Conservation (phyloP, 2,329 filamentous ascomycete species). For the Colletotrichum acutatum region DNA sequence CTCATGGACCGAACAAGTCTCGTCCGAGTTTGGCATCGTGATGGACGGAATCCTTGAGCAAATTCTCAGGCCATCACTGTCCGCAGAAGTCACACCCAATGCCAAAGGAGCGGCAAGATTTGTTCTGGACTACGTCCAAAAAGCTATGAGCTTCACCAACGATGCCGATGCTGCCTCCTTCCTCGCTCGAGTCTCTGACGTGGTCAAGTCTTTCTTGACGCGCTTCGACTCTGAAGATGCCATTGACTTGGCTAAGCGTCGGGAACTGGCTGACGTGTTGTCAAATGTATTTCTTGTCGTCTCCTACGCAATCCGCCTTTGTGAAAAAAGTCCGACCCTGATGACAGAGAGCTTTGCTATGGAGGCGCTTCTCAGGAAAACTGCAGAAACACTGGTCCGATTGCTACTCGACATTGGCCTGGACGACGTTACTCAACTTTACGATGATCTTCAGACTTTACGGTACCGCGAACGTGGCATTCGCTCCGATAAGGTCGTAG, state of each 20-base stretch:
- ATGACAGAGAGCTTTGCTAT: slow-evolving; percentile 53
- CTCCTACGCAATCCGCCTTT: slow-evolving; percentile 51
- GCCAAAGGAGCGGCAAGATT: slow-evolving; percentile 49
- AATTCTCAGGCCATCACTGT: slow-evolving; percentile 30
- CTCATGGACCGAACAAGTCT: slow-evolving; percentile 66
- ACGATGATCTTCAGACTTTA: slow-evolving; percentile 58
- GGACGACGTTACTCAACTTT: slow-evolving; percentile 55
- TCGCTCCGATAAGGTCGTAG: slow-evolving; percentile 52
- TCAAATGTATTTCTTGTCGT: slow-evolving; percentile 51
- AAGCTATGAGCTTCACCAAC: slow-evolving; percentile 52
- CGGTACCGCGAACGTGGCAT: slow-evolving; percentile 63
- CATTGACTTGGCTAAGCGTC: slow-evolving; percentile 37
- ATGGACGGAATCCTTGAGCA: slow-evolving; percentile 68
- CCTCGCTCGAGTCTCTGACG: slow-evolving; percentile 54
- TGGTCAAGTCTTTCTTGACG: slow-evolving; percentile 50
- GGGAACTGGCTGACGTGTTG: slow-evolving; percentile 49
- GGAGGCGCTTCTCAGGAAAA: slow-evolving; percentile 59
- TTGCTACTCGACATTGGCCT: slow-evolving; percentile 56
- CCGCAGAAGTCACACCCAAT: slow-evolving; percentile 26
- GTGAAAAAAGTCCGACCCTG: slow-evolving; percentile 47
- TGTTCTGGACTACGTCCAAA: slow-evolving; percentile 58
- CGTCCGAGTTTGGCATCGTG: slow-evolving; percentile 71
- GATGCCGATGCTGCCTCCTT: slow-evolving; percentile 53
- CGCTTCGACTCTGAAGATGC: slow-evolving; percentile 42
- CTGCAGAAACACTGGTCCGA: slow-evolving; percentile 51